These are phyloP conservation scores for Dissoconium aciculare DNA, from an alignment of 2,329 filamentous ascomycete species.

Conservation along the genomic window DNA sequence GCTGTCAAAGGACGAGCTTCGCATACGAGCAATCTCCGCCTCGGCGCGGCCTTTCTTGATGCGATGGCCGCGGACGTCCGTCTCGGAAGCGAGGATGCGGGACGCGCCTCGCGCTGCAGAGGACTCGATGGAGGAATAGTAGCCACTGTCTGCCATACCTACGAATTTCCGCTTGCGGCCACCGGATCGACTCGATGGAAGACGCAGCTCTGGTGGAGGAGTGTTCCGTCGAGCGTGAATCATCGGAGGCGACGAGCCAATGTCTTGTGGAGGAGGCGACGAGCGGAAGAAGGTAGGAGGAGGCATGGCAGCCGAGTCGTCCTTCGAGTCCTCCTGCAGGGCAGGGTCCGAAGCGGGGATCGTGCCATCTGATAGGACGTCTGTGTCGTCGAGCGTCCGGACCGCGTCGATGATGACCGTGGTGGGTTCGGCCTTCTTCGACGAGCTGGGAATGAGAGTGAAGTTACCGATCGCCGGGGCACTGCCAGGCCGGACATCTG, in stretches of 20 bases:
- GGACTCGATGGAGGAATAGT: slow-evolving; percentile 90
- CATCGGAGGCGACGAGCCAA: slow-evolving; percentile 88
- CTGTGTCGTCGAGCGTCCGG: slow-evolving; percentile 37
- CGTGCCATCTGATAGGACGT: slow-evolving; percentile 37
- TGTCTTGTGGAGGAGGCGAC: slow-evolving; percentile 53
- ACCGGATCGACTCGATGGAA: slow-evolving; percentile 47
- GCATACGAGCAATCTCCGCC: slow-evolving; percentile 84
- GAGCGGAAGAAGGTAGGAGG: slow-evolving; percentile 39
- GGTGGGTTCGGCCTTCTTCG: slow-evolving; percentile 20
- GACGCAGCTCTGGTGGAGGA: slow-evolving; percentile 53
- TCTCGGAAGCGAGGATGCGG: slow-evolving; percentile 57
- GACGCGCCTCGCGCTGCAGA: slow-evolving; percentile 57
- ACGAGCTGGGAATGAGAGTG: slow-evolving; percentile 20
- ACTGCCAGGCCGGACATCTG: slow-evolving; percentile 22
- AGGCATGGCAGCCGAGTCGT: slow-evolving; percentile 26
- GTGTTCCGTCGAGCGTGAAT: slow-evolving; percentile 53
- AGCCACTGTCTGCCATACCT: slow-evolving; percentile 84
- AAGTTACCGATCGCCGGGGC: slow-evolving; percentile 26
- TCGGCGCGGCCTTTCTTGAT: slow-evolving; percentile 85
- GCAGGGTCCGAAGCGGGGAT: slow-evolving; percentile 38
- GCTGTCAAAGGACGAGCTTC: slow-evolving; percentile 85
- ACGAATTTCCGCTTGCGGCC: slow-evolving; percentile 63
- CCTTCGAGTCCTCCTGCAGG: slow-evolving; percentile 33
- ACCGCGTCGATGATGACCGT: slow-evolving; percentile 33
- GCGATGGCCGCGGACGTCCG: slow-evolving; percentile 46